These are phyloP conservation scores for Pythium diclinum DNA, from an alignment of 352 stramenopile species.

Conservation along the genomic window DNA sequence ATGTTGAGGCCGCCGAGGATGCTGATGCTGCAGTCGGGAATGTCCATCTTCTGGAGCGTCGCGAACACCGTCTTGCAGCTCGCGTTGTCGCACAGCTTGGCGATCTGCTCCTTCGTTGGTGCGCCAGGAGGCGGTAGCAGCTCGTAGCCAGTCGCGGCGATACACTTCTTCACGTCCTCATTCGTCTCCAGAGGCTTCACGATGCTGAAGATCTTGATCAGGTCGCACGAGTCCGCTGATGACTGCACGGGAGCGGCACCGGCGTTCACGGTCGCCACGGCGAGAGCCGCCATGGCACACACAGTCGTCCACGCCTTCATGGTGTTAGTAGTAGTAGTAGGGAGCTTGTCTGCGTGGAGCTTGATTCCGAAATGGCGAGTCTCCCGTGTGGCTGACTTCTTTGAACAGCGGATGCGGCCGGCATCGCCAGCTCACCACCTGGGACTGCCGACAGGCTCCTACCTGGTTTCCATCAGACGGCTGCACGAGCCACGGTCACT, in stretches of 20 bases:
- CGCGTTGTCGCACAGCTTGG: conserved; percentile 29
- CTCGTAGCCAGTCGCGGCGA: conserved; percentile 34
- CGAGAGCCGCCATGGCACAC: conserved; percentile 13
- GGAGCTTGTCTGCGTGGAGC: background rate
- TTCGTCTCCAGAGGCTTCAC: conserved; percentile 36
- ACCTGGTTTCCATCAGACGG: background rate
- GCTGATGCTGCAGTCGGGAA: conserved; percentile 41
- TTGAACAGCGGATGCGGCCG: background rate
- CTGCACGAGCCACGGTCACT: background rate
- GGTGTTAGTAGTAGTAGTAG: background rate
- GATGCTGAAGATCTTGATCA: conserved; percentile 36
- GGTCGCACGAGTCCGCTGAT: conserved; percentile 26
- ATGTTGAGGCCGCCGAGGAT: conserved; percentile 46
- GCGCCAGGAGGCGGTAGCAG: conserved; percentile 29
- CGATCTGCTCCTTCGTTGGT: conserved; percentile 33
- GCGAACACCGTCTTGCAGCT: conserved; percentile 30
- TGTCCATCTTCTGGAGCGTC: conserved; percentile 34
- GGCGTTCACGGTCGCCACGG: conserved; percentile 13
- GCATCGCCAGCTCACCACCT: background rate
- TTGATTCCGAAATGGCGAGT: background rate
- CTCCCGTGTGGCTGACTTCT: background rate
- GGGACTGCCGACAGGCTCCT: background rate
- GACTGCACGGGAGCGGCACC: background rate
- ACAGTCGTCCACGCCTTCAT: conserved; percentile 24
- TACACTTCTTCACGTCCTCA: conserved; percentile 33